Evolutionary conservation across 495 filamentous ascomycete genomes (phyloP).

Genomic region (Aspergillus conjunctus): DNA sequence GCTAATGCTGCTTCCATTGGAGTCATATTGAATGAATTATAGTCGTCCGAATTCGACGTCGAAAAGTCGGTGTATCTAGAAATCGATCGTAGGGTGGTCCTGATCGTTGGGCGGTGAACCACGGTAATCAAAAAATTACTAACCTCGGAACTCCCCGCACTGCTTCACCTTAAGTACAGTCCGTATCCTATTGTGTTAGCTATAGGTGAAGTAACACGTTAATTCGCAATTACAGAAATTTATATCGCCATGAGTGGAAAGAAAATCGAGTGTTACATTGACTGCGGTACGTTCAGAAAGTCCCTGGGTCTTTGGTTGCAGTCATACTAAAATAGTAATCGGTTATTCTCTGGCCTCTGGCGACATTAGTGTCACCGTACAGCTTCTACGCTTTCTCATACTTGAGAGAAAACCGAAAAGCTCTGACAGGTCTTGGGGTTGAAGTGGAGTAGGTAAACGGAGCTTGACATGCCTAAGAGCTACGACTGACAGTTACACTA

Average conservation of each 20-base stretch:
- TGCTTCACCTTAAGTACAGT: no score
- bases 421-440: slow-evolving; percentile 58
- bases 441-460: slow-evolving; percentile 56
- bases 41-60: no score
- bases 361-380: slow-evolving; percentile 62
- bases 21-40: no score
- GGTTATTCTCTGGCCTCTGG: neutral
- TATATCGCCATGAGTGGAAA: slow-evolving; percentile 47
- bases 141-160: no score
- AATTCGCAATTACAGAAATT: neutral
- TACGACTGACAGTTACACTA: neutral
- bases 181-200: neutral
- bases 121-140: no score
- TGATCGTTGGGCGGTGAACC: no score
- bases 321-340: neutral
- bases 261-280: slow-evolving; percentile 64
- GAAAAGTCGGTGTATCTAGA: no score
- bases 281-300: slow-evolving; percentile 48
- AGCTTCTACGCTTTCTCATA: slow-evolving; percentile 65
- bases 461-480: neutral
- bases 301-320: neutral
- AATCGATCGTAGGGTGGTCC: no score
- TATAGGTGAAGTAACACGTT: neutral
- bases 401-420: slow-evolving; percentile 54
- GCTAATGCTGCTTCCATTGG: no score